Evolutionary conservation across 148 eudicot species (phyloP).

Genomic region (Spergularia bocconei): DNA sequence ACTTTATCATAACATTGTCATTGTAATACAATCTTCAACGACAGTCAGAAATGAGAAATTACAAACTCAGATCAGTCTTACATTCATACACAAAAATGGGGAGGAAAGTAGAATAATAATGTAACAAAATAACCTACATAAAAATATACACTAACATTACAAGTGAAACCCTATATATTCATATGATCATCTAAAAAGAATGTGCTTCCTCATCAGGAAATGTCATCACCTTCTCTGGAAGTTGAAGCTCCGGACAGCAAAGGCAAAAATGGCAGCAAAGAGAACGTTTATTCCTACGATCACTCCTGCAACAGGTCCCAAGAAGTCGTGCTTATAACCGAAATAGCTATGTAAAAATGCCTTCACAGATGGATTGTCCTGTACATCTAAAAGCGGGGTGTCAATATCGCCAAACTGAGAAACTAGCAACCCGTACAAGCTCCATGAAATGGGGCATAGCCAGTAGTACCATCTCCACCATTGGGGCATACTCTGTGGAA

Average conservation of each 20-base stretch:
- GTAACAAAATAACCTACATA: too few species aligned
- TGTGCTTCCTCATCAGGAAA: not conserved
- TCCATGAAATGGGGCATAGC: conserved; percentile 57
- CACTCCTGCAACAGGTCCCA: conserved; percentile 47
- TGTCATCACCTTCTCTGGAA: conserved; percentile 49
- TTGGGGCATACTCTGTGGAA: conserved; percentile 62
- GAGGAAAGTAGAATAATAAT: too few species aligned
- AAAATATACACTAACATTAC: too few species aligned
- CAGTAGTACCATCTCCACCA: conserved; percentile 82
- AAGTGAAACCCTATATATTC: not conserved
- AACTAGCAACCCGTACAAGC: conserved; percentile 53
- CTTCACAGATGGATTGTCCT: conserved; percentile 26
- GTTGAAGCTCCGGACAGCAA: conserved; percentile 47
- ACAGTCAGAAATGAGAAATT: too few species aligned
- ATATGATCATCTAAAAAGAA: conserved; percentile 1
- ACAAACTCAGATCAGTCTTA: too few species aligned
- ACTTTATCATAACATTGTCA: too few species aligned
- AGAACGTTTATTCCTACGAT: conserved; percentile 37
- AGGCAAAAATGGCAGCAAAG: conserved; percentile 52
- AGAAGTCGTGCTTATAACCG: conserved; percentile 42
- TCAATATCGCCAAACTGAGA: conserved; percentile 55
- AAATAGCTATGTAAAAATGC: conserved; percentile 40
- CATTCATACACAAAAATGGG: too few species aligned
- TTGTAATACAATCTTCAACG: too few species aligned
- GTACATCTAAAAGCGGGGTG: conserved; percentile 22